These are phyloP conservation scores for Oryza longistaminata DNA, from an alignment of 176 grass and related monocot genomes.

Conservation along the genomic window DNA sequence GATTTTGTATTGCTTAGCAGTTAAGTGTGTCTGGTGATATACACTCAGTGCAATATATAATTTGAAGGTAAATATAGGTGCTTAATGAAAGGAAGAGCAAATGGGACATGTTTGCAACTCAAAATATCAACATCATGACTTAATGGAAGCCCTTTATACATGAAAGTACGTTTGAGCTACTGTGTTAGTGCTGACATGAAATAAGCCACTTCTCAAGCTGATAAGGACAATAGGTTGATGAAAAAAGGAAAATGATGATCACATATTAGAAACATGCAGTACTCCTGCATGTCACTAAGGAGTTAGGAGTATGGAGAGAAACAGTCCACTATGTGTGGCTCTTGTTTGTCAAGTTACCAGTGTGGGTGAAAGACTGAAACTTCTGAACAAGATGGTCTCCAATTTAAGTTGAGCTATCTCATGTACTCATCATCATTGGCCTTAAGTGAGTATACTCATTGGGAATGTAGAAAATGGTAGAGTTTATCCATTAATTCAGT, in stretches of 20 bases:
- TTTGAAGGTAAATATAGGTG: neutral
- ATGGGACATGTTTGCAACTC: slow-evolving; percentile 6
- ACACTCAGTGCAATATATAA: neutral
- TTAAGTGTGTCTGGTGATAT: slow-evolving; percentile 1
- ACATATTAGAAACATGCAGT: neutral
- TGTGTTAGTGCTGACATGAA: neutral
- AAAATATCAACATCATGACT: neutral
- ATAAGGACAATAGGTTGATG: slow-evolving; percentile 5
- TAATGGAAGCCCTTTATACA: neutral
- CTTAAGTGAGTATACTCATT: neutral
- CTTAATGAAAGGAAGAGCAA: neutral
- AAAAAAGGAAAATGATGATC: neutral
- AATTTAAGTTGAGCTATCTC: neutral
- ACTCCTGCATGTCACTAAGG: neutral
- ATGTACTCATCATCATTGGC: neutral
- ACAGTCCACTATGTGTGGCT: neutral
- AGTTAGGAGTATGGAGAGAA: slow-evolving; percentile 18
- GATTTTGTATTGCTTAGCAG: slow-evolving; percentile 6
- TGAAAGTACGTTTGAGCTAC: neutral
- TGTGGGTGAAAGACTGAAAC: neutral
- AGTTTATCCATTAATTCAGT: neutral
- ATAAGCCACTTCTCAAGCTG: neutral
- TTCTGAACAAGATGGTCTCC: neutral
- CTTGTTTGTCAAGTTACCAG: neutral
- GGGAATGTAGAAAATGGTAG: neutral